phyloP scores from a whole-genome alignment of 176 grass and related monocot genomes.

The Aegilops tauschii region DNA sequence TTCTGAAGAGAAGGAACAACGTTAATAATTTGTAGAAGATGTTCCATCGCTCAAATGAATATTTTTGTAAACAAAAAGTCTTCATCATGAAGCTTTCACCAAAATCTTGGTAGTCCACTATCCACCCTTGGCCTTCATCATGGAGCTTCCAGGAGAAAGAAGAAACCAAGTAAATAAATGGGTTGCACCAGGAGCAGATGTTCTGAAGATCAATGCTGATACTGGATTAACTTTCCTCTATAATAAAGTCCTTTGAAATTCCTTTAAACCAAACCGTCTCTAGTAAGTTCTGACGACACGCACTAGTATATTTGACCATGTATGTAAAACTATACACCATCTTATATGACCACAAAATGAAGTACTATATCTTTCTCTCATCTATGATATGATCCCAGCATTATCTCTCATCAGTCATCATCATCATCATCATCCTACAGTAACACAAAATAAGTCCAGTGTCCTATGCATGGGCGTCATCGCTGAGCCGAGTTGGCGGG shows the following conservation, averaged over 20 bases:
- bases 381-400: background rate
- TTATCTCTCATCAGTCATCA: background rate
- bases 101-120: no score
- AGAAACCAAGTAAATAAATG: no score
- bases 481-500: slow-evolving; percentile 17
- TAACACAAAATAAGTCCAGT: background rate
- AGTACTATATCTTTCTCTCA: background rate
- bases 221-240: background rate
- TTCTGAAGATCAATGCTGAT: no score
- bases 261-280: background rate
- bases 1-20: no score
- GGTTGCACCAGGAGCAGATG: no score
- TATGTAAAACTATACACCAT: background rate
- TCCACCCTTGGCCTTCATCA: no score
- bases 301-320: background rate
- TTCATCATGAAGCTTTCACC: no score
- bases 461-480: background rate
- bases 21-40: no score
- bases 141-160: no score
- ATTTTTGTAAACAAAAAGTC: no score
- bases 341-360: background rate
- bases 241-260: background rate
- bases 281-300: background rate
- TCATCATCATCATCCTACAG: background rate
- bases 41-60: no score